phyloP scores from a whole-genome alignment of 441 rosid species.

The Populus tomentosa region DNA sequence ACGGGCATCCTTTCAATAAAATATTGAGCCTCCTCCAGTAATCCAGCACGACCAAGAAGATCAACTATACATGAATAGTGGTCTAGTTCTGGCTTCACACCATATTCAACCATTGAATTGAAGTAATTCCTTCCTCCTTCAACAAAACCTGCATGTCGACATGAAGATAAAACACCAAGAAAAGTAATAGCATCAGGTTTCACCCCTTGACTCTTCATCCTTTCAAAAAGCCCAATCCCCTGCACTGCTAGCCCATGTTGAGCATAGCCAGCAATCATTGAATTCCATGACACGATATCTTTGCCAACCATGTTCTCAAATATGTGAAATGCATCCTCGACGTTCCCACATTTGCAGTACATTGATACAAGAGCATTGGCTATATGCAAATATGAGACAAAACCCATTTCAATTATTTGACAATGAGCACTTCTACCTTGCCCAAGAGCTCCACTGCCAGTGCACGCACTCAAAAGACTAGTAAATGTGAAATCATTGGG shows the following conservation, averaged over 20 bases:
- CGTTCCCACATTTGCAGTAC: conserved; percentile 56
- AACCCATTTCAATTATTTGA: conserved; percentile 41
- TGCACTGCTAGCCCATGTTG: conserved; percentile 28
- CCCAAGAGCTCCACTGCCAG: conserved; percentile 60
- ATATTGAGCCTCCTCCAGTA: conserved; percentile 43
- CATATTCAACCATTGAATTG: conserved; percentile 35
- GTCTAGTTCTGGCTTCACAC: conserved; percentile 45
- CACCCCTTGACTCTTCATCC: conserved; percentile 34
- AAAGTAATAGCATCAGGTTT: conserved; percentile 58
- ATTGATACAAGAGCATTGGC: conserved; percentile 56
- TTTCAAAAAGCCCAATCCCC: conserved; percentile 32
- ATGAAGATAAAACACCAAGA: conserved; percentile 57
- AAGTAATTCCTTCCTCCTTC: conserved; percentile 56
- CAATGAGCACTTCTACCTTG: conserved; percentile 51
- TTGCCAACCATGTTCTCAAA: conserved; percentile 39
- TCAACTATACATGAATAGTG: conserved; percentile 64
- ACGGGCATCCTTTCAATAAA: conserved; percentile 41
- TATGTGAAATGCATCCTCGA: conserved; percentile 38
- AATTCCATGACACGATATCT: conserved; percentile 67
- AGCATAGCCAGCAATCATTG: conserved; percentile 49
- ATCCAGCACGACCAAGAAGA: conserved; percentile 64
- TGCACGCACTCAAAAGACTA: conserved; percentile 68
- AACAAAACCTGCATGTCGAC: conserved; percentile 53
- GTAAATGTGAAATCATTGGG: conserved; percentile 75
- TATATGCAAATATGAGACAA: conserved; percentile 34